Base-by-base conservation (phyloP, 805 yeast genomes). In the Sugiyamaella chiloensis region DNA sequence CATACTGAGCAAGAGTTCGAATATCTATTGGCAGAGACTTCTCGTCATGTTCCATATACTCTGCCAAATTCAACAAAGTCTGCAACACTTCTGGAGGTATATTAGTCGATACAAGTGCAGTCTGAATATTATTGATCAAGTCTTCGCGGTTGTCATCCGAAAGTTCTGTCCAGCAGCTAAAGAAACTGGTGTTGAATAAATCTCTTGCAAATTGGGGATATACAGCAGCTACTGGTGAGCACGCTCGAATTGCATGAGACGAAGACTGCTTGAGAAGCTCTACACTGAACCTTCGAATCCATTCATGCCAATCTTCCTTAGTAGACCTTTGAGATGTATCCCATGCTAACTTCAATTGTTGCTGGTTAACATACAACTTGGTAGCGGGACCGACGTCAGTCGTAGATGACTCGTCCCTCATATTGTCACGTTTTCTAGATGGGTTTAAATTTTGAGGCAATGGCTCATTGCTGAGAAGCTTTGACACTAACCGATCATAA, bases 41-140 rank as follows among this genome's bases (percentile, higher is more conserved):
- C 57, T 89, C 97, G 65, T 91, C 97, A 59, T 91, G 98, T 62
- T 93, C 99, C 93, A 93, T 85, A 60, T 86, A 93, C 64, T 93
- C 99, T 0, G 96, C 96, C 48, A 93, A 70, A 54, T 91, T 90
- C 56, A 93, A 72, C 50, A 93, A 72, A 1, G 89, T 85, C 61
- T 93, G 98, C 59, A 89, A 85, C 39, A 93, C 90, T 58, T 93
- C 99, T 0, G 99, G 97, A 0, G 97, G 96, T 54, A 87, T 88
- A 56, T 89, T 87, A 2, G 95, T 85, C 0, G 96, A 85, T 0
- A 91, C 85, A 52, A 91, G 70, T 0, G 98, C 98, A 44, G 83
- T 75, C 60, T 95, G 88, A 34, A 93, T 74, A 2, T 95, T 78
- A 56, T 85, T 85, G 2, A 90, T 87, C 40, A 93, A 73, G 54